These are phyloP conservation scores for Trametes villosa DNA, from an alignment of 768 basidiomycete genomes.

Conservation along the genomic window DNA sequence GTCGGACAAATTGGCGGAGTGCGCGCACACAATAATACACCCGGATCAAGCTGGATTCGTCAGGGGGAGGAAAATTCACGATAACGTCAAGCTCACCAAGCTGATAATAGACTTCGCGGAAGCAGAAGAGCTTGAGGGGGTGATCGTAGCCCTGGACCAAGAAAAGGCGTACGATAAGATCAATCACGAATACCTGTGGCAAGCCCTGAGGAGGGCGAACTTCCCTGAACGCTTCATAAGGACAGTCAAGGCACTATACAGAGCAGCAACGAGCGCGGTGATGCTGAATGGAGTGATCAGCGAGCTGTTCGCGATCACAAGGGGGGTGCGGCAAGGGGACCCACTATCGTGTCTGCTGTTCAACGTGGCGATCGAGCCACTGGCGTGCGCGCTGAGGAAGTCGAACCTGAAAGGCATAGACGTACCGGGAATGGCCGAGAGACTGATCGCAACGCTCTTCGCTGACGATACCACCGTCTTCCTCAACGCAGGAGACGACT, in stretches of 20 bases:
- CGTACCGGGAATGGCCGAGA: slow-evolving; percentile 19
- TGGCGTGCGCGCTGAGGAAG: slow-evolving; percentile 27
- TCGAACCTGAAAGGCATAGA: slow-evolving; percentile 25
- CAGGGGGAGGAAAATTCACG: slow-evolving; percentile 32
- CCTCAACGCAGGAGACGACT: slow-evolving; percentile 37
- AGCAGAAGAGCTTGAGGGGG: background rate
- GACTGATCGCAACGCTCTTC: slow-evolving; percentile 30
- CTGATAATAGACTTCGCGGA: slow-evolving; percentile 21
- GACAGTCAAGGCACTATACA: slow-evolving; percentile 32
- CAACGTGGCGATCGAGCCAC: slow-evolving; percentile 37
- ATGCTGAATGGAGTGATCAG: slow-evolving; percentile 40
- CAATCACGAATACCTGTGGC: slow-evolving; percentile 22
- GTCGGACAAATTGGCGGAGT: slow-evolving; percentile 21
- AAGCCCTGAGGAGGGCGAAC: background rate
- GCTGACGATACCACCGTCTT: slow-evolving; percentile 34
- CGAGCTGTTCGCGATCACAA: slow-evolving; percentile 27
- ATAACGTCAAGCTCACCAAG: slow-evolving; percentile 37
- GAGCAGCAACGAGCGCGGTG: slow-evolving; percentile 32
- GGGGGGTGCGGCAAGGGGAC: slow-evolving; percentile 44
- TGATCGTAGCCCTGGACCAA: too few species aligned
- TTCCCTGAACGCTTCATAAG: slow-evolving; percentile 26
- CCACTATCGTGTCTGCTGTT: slow-evolving; percentile 40
- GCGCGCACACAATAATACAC: slow-evolving; percentile 33
- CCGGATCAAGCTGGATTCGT: slow-evolving; percentile 47
- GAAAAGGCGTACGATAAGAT: background rate